Base-by-base conservation (phyloP, 306 rosid species). In the Geum urbanum region DNA sequence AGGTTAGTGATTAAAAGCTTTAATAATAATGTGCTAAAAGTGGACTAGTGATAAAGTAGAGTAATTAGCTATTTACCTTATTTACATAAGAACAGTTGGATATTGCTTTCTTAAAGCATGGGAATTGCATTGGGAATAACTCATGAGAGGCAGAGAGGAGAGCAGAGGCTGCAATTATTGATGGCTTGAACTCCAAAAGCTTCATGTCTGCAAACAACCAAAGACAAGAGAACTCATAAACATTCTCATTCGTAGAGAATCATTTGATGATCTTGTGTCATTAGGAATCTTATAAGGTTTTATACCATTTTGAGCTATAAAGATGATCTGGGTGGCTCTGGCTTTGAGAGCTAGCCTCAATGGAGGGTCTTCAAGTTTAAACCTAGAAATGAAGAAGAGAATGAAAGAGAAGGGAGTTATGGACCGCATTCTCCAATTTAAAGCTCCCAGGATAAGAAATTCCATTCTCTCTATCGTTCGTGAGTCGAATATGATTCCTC, bases 351-450 rank as follows among this genome's bases (percentile, higher is more conserved):
- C 87, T 67, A 82, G 86, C 50, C 57, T 71, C 67, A 90, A 51
- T 40, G 85, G 82, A 0, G 83, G 81, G 78, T 94, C 96, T 66
- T 78, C 68, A 63, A 84, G 86, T 27, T 71, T 66, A 74, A 87
- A 83, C 59, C 86, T 58, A 67, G 85, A 78, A 14, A 69, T 66
- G 84, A 94, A 88, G 71, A 81, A 88, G 3, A 87, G 78, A 24
- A 90, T 32, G 77, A 94, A 94, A 65, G 97, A 90, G 80, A 94
- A 90, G 32, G 98, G 96, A 5, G 98, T 94, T 66, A 90, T 87
- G 2, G 98, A 94, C 43, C 98, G 97, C 97, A 90, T 90, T 75
- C 97, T 47, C 98, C 98, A 94, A 8, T 94, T 78, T 2, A 94
- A 81, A 63, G 88, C 85, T 51, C 97, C 97, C 78, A 94, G 80